Percentiles rank a stretch among this genome's conserved stretches.
Evolutionary conservation across 495 filamentous ascomycete species (phyloP).

Genomic region (Chaetomium tenue): DNA sequence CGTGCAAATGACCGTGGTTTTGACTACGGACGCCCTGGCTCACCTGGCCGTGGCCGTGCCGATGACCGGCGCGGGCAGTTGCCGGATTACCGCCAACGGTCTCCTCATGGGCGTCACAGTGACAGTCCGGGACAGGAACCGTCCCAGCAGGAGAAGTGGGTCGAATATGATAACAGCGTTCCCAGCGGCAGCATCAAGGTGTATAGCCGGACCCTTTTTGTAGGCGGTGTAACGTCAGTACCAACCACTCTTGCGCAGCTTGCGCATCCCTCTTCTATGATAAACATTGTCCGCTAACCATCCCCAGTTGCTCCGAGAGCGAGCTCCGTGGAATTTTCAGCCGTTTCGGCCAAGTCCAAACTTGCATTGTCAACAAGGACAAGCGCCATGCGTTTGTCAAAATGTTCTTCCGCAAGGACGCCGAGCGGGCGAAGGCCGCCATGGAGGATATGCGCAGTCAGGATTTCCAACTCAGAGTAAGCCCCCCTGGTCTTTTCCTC

Average conservation of each 20-base stretch:
- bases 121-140: slow-evolving; percentile 51
- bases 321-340: slow-evolving; percentile 76
- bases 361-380: slow-evolving; percentile 95
- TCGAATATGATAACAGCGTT: slow-evolving; percentile 75
- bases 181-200: slow-evolving; percentile 82
- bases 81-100: slow-evolving; percentile 80
- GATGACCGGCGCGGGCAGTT: slow-evolving; percentile 60
- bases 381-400: slow-evolving; percentile 99
- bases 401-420: slow-evolving; percentile 86
- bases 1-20: slow-evolving; percentile 44
- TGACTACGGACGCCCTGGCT: slow-evolving; percentile 41
- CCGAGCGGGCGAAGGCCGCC: slow-evolving; percentile 77
- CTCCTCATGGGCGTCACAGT: slow-evolving; percentile 62
- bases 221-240: slow-evolving; percentile 90
- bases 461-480: slow-evolving; percentile 76
- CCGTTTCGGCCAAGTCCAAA: slow-evolving; percentile 83
- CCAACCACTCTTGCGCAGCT: not conserved
- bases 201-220: slow-evolving; percentile 90
- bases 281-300: slow-evolving; percentile 9
- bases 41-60: slow-evolving; percentile 57
- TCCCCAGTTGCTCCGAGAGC: slow-evolving; percentile 65
- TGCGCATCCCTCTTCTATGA: not conserved
- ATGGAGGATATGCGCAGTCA: slow-evolving; percentile 78
- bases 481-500: slow-evolving; percentile 30
- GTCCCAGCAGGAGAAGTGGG: slow-evolving; percentile 59